Percentiles rank a stretch among this genome's conserved stretches.
Conservation (phyloP, 1,139 yeast genomes). For the Hanseniaspora uvarum region DNA sequence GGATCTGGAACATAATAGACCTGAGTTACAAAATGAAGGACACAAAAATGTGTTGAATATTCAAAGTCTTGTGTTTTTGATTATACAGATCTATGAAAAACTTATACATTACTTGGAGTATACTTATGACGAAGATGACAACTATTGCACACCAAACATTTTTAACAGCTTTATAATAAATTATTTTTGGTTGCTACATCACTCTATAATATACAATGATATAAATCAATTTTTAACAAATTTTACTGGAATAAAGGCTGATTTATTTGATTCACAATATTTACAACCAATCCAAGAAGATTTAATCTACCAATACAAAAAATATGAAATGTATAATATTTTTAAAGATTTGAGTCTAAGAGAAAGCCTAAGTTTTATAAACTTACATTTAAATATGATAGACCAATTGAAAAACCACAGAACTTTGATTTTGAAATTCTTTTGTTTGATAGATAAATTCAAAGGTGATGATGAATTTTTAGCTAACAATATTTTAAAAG, state of each 20-base stretch:
- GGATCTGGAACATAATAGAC: not conserved
- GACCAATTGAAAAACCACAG: not conserved
- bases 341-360: not conserved
- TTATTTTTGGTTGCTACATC: slow-evolving; percentile 44
- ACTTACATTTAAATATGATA: not conserved
- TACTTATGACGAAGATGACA: slow-evolving; percentile 54
- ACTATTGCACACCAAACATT: slow-evolving; percentile 73
- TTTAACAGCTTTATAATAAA: slow-evolving; percentile 65
- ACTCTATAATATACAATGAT: slow-evolving; percentile 16
- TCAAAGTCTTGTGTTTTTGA: slow-evolving; percentile 30
- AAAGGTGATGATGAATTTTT: not conserved
- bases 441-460: not conserved
- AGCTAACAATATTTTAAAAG: not conserved
- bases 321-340: slow-evolving; percentile 1
- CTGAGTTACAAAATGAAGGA: not conserved
- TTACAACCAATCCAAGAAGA: slow-evolving; percentile 9
- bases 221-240: slow-evolving; percentile 2
- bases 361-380: not conserved
- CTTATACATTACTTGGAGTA: slow-evolving; percentile 48
- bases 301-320: not conserved
- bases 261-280: not conserved
- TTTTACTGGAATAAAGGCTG: not conserved
- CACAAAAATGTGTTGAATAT: slow-evolving; percentile 20
- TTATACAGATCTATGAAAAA: slow-evolving; percentile 43
- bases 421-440: not conserved